Evolutionary conservation across 306 rosid species (phyloP), one percentile per base, ranked within the genome.

Genomic region (Betula pendula): DNA sequence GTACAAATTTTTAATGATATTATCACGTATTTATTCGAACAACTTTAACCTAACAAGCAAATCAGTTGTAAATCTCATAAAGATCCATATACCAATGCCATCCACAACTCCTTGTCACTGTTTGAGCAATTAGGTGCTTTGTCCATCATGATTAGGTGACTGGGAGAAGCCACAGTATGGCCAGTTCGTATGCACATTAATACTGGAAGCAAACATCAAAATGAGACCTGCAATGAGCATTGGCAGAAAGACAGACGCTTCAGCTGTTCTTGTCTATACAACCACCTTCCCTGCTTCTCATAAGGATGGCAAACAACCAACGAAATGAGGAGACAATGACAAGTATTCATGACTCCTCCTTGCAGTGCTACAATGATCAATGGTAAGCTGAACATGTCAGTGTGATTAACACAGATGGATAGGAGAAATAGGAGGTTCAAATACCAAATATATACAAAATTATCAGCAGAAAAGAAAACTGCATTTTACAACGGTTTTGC

Each of bases 391-490:
- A 22, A 56, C 15, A 24, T 10, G 16, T 24, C 42, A 38, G 27
- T 56, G 33, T 56, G 63, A 49, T 49, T 15, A 4, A 49, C 53
- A 56, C 13, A 27, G 16, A 56, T 3, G 1, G 24, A 15, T 9
- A 8, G 63, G 63, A 56, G 33, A 24, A 20, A 56, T 27, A 33
- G 9, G 20, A 33, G n/a, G 20, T 62, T 33, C 68, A 62, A 62
- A 16, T 31, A 44, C 75, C 55, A 14, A 55, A 14, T 48, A 75
- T 71, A 52, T 75, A 79, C 81, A 75, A 42, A 66, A 67, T 62
- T 52, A 83, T 13, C 43, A 58, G 72, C 49, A 78, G 62, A 62
- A 73, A 84, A 81, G 75, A 79, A 76, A 52, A 52, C 20, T 60
- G 74, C 47, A 76, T 58, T 45, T 48, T 78, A 51, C 66, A 69